These are phyloP conservation scores for Tetracentron sinense DNA, from an alignment of 164 flowering plant species.

Conservation along the genomic window DNA sequence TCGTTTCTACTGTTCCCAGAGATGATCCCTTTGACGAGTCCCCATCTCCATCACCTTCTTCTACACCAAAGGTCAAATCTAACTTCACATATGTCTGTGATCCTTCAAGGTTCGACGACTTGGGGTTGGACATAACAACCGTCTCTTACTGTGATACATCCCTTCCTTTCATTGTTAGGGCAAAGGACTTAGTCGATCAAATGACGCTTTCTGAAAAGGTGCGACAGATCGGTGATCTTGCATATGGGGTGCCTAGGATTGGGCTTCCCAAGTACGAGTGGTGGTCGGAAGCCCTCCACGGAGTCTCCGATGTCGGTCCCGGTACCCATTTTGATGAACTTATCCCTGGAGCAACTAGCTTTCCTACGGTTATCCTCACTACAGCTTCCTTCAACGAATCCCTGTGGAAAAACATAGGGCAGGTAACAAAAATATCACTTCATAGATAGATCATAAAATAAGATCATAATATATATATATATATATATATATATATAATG, in stretches of 20 bases:
- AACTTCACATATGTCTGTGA: neutral
- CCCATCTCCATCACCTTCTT: neutral
- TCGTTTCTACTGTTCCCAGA: too few relatives aligned
- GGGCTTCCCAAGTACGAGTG: constrained; percentile 23
- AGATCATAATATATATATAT: too few relatives aligned
- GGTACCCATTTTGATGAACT: constrained; percentile 11
- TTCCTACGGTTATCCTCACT: constrained; percentile 27
- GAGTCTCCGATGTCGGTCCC: constrained; percentile 25
- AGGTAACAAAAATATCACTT: too few relatives aligned
- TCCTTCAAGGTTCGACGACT: neutral
- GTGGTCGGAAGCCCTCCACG: constrained; percentile 42
- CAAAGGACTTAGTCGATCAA: constrained; percentile 17
- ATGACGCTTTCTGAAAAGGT: constrained; percentile 20
- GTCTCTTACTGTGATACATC: constrained; percentile 10
- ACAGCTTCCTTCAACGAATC: constrained; percentile 31
- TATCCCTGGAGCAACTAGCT: constrained; percentile 32
- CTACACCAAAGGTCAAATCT: neutral
- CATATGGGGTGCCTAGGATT: constrained; percentile 11
- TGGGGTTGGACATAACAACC: neutral
- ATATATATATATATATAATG: too few relatives aligned
- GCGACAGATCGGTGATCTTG: constrained; percentile 11
- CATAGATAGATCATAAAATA: too few relatives aligned
- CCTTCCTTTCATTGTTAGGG: constrained; percentile 5
- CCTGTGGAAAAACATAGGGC: constrained; percentile 27
- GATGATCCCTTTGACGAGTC: too few relatives aligned